These are phyloP conservation scores for Mycena polygramma DNA, from an alignment of 768 basidiomycete genomes.

Conservation along the genomic window DNA sequence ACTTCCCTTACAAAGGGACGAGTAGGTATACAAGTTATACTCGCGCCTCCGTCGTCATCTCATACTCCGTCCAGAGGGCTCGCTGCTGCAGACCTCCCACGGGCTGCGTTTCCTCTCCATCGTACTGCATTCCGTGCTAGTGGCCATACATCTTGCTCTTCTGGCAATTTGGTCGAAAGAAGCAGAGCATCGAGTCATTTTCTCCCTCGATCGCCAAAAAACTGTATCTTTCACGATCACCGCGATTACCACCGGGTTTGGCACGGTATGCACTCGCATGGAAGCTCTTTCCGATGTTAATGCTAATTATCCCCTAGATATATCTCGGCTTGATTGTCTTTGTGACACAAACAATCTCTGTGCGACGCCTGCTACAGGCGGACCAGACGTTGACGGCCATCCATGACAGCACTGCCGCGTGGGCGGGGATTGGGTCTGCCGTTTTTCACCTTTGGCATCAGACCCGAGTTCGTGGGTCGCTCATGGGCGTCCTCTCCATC, in stretches of 20 bases:
- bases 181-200: background rate
- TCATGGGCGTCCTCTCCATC: background rate
- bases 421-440: background rate
- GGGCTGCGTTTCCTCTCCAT: background rate
- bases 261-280: background rate
- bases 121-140: background rate
- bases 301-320: background rate
- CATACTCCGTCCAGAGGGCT: too few species aligned
- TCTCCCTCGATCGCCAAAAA: background rate
- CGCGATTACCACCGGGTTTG: background rate
- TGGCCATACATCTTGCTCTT: background rate
- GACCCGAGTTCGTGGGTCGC: background rate
- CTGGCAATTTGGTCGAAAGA: background rate
- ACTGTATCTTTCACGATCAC: background rate
- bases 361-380: background rate
- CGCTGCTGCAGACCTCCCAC: too few species aligned
- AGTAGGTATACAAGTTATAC: too few species aligned
- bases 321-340: background rate
- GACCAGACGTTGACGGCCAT: background rate
- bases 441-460: background rate
- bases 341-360: background rate
- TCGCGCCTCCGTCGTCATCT: too few species aligned
- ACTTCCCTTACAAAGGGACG: too few species aligned
- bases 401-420: background rate
- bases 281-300: background rate